A percentile compares a stretch with the other conserved stretches of the same genome.
These are phyloP conservation scores for Kregervanrija delftensis DNA, from an alignment of 805 yeast genomes.

Conservation along the genomic window DNA sequence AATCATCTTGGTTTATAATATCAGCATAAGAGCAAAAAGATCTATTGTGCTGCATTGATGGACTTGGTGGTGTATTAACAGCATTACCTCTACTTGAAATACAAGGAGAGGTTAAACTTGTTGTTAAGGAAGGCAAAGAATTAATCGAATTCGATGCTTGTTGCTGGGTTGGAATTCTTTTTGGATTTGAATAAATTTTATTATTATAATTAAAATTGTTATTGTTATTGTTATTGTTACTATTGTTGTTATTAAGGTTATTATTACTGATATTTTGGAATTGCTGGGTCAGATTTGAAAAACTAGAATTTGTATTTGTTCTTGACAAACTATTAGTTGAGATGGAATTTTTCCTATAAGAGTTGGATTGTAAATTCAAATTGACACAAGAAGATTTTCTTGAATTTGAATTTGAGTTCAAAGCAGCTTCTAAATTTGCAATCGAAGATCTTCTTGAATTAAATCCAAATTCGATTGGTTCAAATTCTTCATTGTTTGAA, in stretches of 20 bases:
- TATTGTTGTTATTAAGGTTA: constrained; percentile 6
- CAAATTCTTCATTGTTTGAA: constrained; percentile 17
- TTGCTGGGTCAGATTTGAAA: constrained; percentile 24
- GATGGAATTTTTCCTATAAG: constrained; percentile 13
- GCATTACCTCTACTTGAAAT: constrained; percentile 1
- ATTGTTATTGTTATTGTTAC: constrained; percentile 3
- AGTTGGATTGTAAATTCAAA: constrained; percentile 5
- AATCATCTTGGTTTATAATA: constrained; percentile 62
- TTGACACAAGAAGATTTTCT: constrained; percentile 9
- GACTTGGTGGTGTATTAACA: constrained; percentile 28
- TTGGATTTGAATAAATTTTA: constrained; percentile 1
- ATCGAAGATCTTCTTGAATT: constrained; percentile 46
- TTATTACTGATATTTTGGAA: constrained; percentile 8
- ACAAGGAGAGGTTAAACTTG: constrained; percentile 3
- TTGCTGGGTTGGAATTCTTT: constrained; percentile 5
- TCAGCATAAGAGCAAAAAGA: constrained; percentile 76
- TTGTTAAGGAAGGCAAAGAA: constrained; percentile 5
- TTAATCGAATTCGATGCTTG: constrained; percentile 1
- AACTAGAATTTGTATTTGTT: constrained; percentile 16
- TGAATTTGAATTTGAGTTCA: constrained; percentile 10
- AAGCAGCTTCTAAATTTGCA: constrained; percentile 38
- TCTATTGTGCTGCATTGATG: constrained; percentile 20
- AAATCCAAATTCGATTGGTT: constrained; percentile 39
- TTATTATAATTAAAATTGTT: constrained; percentile 3
- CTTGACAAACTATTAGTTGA: constrained; percentile 16